phyloP scores from a whole-genome alignment of 176 grass and related monocot genomes.

The Pontederia paniculata region DNA sequence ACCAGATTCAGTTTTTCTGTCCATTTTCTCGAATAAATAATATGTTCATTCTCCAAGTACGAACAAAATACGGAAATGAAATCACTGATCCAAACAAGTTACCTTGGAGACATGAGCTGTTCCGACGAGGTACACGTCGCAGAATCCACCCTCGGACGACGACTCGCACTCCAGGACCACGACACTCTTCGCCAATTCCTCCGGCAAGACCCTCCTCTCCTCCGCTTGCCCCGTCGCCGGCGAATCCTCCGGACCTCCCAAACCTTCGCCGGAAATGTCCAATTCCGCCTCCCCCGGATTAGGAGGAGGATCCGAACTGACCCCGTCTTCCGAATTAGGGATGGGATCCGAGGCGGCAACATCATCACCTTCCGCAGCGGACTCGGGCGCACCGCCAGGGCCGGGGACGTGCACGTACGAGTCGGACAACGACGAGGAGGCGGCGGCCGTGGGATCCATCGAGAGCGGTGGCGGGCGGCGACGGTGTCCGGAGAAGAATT shows the following conservation, averaged over 20 bases:
- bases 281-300: conserved; percentile 13
- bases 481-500: conserved; percentile 3
- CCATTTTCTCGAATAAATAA: too few species aligned
- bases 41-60: too few species aligned
- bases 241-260: neutral
- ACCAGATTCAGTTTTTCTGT: too few species aligned
- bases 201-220: conserved; percentile 38
- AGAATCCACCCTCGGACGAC: conserved; percentile 32
- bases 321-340: neutral
- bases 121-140: conserved; percentile 57
- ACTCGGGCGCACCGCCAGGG: neutral
- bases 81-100: neutral
- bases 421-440: neutral
- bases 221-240: neutral
- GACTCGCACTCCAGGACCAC: conserved; percentile 51
- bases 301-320: conserved; percentile 1
- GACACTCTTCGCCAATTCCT: conserved; percentile 48
- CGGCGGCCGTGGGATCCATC: conserved; percentile 38
- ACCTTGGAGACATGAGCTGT: conserved; percentile 79
- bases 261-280: neutral
- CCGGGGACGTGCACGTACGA: conserved; percentile 1
- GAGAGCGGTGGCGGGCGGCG: conserved; percentile 8
- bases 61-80: neutral
- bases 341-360: neutral
- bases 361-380: neutral